These are phyloP conservation scores for Corynespora cassiicola DNA, from an alignment of 2,329 filamentous ascomycete genomes.

Conservation along the genomic window DNA sequence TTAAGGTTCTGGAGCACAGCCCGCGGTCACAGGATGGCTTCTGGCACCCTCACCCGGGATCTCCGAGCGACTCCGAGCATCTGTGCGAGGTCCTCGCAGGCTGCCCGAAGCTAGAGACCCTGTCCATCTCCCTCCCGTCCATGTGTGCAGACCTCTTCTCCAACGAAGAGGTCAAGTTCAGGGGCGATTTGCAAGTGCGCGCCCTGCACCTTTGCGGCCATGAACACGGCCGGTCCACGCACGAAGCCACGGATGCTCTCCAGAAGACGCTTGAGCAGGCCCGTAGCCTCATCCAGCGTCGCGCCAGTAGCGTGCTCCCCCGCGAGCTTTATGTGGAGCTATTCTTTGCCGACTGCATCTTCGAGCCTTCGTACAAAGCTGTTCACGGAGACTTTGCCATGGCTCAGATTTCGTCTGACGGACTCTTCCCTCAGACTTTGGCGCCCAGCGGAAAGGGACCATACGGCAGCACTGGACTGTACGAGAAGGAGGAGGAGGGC, in stretches of 20 bases:
- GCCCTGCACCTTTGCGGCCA: slow-evolving; percentile 56
- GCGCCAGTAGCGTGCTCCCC: slow-evolving; percentile 44
- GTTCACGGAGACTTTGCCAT: slow-evolving; percentile 58
- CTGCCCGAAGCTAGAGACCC: slow-evolving; percentile 55
- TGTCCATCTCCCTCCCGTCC: slow-evolving; percentile 56
- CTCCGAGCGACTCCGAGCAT: slow-evolving; percentile 52
- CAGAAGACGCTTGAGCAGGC: slow-evolving; percentile 49
- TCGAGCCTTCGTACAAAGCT: slow-evolving; percentile 52
- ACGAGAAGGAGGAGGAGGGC: slow-evolving; percentile 55
- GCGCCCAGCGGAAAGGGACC: slow-evolving; percentile 54
- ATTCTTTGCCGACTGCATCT: slow-evolving; percentile 60
- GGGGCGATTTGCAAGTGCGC: slow-evolving; percentile 57
- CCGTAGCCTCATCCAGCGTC: slow-evolving; percentile 48
- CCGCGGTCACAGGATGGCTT: slow-evolving; percentile 60
- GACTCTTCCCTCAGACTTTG: slow-evolving; percentile 48
- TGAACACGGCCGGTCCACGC: slow-evolving; percentile 42
- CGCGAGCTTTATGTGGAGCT: slow-evolving; percentile 54
- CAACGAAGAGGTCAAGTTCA: slow-evolving; percentile 52
- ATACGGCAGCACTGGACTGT: slow-evolving; percentile 57
- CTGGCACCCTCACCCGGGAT: slow-evolving; percentile 57
- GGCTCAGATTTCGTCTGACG: slow-evolving; percentile 48
- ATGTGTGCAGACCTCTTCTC: slow-evolving; percentile 56
- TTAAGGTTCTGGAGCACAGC: slow-evolving; percentile 60
- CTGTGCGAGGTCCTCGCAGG: slow-evolving; percentile 55
- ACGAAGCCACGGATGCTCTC: slow-evolving; percentile 46